A percentile compares a stretch with the other conserved stretches of the same genome.
These are phyloP conservation scores for Aspergillus panamensis DNA, from an alignment of 495 filamentous ascomycete genomes.

Conservation along the genomic window DNA sequence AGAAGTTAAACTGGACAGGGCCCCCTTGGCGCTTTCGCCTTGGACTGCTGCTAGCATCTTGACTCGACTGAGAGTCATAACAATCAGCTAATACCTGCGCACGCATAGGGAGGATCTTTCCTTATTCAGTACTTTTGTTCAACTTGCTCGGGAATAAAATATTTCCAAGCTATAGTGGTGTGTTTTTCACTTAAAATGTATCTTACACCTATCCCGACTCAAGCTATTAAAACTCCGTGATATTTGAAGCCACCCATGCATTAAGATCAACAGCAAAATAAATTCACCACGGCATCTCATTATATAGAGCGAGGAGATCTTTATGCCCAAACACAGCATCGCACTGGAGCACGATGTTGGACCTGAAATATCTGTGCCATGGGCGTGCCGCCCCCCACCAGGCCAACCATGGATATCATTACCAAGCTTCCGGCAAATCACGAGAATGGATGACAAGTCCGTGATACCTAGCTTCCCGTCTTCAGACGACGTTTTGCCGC, in stretches of 20 bases:
- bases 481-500: background rate
- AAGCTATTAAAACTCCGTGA: no score
- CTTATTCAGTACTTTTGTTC: background rate
- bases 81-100: background rate
- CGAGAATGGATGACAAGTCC: background rate
- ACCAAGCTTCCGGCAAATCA: slow-evolving; percentile 10
- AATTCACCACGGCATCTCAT: background rate
- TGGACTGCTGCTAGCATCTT: background rate
- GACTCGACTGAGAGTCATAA: background rate
- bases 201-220: no score
- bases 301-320: background rate
- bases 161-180: background rate
- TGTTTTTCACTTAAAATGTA: no score
- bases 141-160: background rate
- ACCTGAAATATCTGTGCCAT: background rate
- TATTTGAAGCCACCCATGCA: no score
- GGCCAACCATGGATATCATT: background rate
- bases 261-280: no score
- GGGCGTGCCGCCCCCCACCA: background rate
- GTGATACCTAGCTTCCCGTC: background rate
- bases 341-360: background rate
- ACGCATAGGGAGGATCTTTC: background rate
- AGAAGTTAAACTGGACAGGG: background rate
- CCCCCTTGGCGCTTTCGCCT: background rate
- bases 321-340: background rate